phyloP scores from a whole-genome alignment of 2,329 filamentous ascomycete genomes.

The Phaeosphaeriaceae sp. region DNA sequence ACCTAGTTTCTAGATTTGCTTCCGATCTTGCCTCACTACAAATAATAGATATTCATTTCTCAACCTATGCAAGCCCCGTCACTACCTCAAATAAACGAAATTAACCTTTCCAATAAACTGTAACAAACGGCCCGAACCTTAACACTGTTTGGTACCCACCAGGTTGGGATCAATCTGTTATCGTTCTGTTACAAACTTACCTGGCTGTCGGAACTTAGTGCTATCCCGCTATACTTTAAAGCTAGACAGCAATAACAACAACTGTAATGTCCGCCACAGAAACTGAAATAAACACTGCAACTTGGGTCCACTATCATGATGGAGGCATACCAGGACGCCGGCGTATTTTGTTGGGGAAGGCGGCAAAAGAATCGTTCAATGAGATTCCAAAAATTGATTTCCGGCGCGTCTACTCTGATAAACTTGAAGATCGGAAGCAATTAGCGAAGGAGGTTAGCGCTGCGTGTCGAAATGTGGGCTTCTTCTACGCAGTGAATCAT shows the following conservation, averaged over 20 bases:
- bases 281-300: slow-evolving; percentile 16
- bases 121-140: too few relatives aligned
- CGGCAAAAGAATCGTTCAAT: slow-evolving; percentile 33
- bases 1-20: not conserved
- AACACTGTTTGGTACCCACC: too few relatives aligned
- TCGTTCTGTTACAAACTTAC: not conserved
- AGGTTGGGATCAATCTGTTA: too few relatives aligned
- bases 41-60: too few relatives aligned
- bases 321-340: slow-evolving; percentile 37
- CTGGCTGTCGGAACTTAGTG: not conserved
- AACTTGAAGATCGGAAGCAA: slow-evolving; percentile 29
- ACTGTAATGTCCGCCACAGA: slow-evolving; percentile 17
- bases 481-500: slow-evolving; percentile 44
- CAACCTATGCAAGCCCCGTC: too few relatives aligned
- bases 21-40: not conserved
- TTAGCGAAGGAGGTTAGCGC: slow-evolving; percentile 38
- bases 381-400: slow-evolving; percentile 41
- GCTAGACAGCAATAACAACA: not conserved
- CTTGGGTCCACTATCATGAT: slow-evolving; percentile 41
- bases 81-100: too few relatives aligned
- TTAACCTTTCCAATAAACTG: too few relatives aligned
- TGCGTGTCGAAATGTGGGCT: slow-evolving; percentile 42
- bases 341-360: slow-evolving; percentile 30
- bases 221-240: not conserved
- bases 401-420: slow-evolving; percentile 34